Evolutionary conservation across 495 filamentous ascomycete species (phyloP).

Genomic region (Aspergillus diversus): DNA sequence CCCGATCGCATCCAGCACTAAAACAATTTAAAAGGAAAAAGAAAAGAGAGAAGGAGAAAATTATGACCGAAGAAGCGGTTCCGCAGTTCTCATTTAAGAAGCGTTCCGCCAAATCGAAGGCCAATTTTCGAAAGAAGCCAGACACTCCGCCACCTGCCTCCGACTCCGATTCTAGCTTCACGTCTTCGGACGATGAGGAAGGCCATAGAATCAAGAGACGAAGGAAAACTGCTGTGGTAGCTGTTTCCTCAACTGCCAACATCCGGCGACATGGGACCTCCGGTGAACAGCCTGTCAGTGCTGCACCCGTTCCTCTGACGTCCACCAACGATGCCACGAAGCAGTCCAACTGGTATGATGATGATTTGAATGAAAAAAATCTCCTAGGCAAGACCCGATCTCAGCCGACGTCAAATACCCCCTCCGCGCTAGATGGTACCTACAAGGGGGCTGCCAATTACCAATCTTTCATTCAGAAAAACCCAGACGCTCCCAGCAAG

Average conservation of each 20-base stretch:
- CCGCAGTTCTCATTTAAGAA: slow-evolving; percentile 70
- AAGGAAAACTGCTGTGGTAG: slow-evolving; percentile 66
- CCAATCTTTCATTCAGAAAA: slow-evolving; percentile 75
- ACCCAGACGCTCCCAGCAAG: slow-evolving; percentile 73
- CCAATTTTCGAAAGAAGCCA: slow-evolving; percentile 79
- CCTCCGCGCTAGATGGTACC: slow-evolving; percentile 58
- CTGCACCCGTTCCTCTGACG: slow-evolving; percentile 53
- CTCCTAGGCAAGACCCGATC: slow-evolving; percentile 66
- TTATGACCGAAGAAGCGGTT: slow-evolving; percentile 11
- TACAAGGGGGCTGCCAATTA: slow-evolving; percentile 79
- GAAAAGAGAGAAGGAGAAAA: not conserved
- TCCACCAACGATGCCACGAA: slow-evolving; percentile 90
- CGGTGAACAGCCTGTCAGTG: slow-evolving; percentile 60
- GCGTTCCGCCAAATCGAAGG: slow-evolving; percentile 73
- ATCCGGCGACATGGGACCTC: slow-evolving; percentile 43
- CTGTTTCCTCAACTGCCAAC: slow-evolving; percentile 55
- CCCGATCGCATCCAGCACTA: not conserved
- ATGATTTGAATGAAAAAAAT: slow-evolving; percentile 60
- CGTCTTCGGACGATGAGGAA: slow-evolving; percentile 76
- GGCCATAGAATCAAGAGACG: slow-evolving; percentile 76
- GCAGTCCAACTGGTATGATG: slow-evolving; percentile 87
- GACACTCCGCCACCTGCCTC: slow-evolving; percentile 74
- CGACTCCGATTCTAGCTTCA: slow-evolving; percentile 63
- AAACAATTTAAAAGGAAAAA: not conserved
- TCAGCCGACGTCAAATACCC: slow-evolving; percentile 27